Percentiles rank a stretch among this genome's conserved stretches.
Conservation (phyloP, 805 yeast species). For the Starmerella sp. region DNA sequence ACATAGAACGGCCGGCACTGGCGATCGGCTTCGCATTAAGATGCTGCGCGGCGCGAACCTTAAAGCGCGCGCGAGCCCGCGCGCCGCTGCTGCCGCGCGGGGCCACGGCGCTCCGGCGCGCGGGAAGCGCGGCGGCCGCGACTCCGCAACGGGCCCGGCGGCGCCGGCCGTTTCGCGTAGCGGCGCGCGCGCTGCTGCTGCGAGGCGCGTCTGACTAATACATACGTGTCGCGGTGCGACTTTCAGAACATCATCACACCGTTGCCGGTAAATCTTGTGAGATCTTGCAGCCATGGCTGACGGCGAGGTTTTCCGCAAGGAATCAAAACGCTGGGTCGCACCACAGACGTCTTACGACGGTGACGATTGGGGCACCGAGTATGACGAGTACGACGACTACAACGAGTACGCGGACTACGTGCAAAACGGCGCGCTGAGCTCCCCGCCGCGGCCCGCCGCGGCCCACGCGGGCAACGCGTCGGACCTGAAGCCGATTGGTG, state of each 20-base stretch:
- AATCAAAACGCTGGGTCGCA: slow-evolving; percentile 31
- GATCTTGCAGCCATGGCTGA: slow-evolving; percentile 5
- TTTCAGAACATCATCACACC: neutral
- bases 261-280: neutral
- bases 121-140: neutral
- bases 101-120: too few species aligned
- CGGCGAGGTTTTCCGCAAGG: slow-evolving; percentile 18
- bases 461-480: neutral
- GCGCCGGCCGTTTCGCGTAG: neutral
- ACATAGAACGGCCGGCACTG: too few species aligned
- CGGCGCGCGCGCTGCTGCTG: neutral
- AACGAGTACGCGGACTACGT: slow-evolving; percentile 1
- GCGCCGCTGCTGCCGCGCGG: too few species aligned
- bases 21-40: too few species aligned
- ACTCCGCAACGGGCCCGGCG: too few species aligned
- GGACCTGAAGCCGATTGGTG: slow-evolving; percentile 4
- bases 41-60: too few species aligned
- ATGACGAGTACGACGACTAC: slow-evolving; percentile 19
- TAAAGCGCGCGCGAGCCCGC: too few species aligned
- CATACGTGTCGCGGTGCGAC: neutral
- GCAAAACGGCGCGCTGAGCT: neutral
- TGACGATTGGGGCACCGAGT: slow-evolving; percentile 30
- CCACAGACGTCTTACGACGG: slow-evolving; percentile 30
- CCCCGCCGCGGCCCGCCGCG: neutral
- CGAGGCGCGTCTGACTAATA: neutral